Base-by-base conservation (phyloP, 768 basidiomycete species). In the Mrakia hoshinonis region DNA sequence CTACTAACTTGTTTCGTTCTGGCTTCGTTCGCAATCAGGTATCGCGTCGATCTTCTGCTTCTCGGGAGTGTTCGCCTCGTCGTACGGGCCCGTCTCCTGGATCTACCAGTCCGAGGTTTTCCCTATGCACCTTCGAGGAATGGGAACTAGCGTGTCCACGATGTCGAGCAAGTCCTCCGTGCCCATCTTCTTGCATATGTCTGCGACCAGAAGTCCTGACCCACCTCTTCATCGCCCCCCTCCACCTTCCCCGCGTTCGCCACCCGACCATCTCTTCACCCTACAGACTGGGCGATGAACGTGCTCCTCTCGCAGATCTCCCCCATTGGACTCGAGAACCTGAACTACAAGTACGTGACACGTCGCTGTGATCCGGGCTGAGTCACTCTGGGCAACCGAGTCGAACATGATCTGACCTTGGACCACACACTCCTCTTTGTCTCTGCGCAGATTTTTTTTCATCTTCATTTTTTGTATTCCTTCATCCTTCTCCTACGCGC, bases 11-110 rank as follows among this genome's bases (percentile, higher is more conserved):
- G n/a, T n/a, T 43, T 15, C 43, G 43, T 43, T 15, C 43, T 7
- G 6, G 43, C 15, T 43, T 6, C 43, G 7, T 15, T 43, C 43
- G 43, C 43, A n/a, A n/a, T n/a, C 85, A n/a, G 86, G 85, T 12
- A 84, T 87, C 70, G 85, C 84, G 2, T 84, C 85, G 81, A 85
- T 86, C 39, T 86, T 86, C 78, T 75, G 85, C 75, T 77, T 74
- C 74, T 75, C 75, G 20, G 62, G 48, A 0, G 72, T 75, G 7
- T 77, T 76, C 70, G 74, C 74, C 9, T 24, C 47, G 48, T 73
- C 73, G 12, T 77, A 74, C 68, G 76, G 76, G 20, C 76, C 76
- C 13, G 73, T 86, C 26, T 83, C 82, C 61, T 87, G 86, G 58
- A 36, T 61, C 15, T 61, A 61, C 58, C 58, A 61, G 34, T 61